phyloP scores from a whole-genome alignment of 306 rosid genomes.

The Lablab purpureus region DNA sequence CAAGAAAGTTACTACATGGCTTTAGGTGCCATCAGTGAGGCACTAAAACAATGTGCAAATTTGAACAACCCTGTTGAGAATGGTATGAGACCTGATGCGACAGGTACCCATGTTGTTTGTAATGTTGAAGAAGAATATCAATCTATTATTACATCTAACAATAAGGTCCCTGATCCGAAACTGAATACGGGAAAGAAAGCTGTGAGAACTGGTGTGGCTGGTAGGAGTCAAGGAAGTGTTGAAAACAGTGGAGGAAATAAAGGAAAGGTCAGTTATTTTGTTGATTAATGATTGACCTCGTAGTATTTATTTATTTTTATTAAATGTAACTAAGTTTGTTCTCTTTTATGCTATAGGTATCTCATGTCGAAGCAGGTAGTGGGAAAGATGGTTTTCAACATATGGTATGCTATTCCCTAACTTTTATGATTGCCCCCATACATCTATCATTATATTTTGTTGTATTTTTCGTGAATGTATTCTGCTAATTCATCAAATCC shows the following conservation, averaged over 20 bases:
- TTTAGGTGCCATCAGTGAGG: conserved; percentile 56
- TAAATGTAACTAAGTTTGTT: conserved; percentile 12
- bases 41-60: conserved; percentile 58
- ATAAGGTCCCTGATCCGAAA: conserved; percentile 47
- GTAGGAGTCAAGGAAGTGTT: conserved; percentile 46
- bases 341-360: conserved; percentile 48
- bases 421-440: conserved; percentile 18
- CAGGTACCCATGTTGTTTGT: conserved; percentile 48
- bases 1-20: conserved; percentile 66
- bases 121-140: conserved; percentile 52
- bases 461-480: neutral
- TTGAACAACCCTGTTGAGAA: conserved; percentile 56
- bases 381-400: conserved; percentile 58
- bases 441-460: conserved; percentile 8
- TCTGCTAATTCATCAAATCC: conserved; percentile 33
- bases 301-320: conserved; percentile 13
- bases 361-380: conserved; percentile 52
- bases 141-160: conserved; percentile 39
- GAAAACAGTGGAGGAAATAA: conserved; percentile 49
- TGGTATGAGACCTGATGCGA: conserved; percentile 43
- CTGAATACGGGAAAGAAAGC: conserved; percentile 47
- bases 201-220: conserved; percentile 46
- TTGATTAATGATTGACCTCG: conserved; percentile 22
- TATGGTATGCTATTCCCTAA: conserved; percentile 53
- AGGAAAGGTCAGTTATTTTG: conserved; percentile 56